Evolutionary conservation across 192 early-diverging fungal species (phyloP), one percentile per base, ranked within the genome.

Genomic region (Phycomyces nitens): DNA sequence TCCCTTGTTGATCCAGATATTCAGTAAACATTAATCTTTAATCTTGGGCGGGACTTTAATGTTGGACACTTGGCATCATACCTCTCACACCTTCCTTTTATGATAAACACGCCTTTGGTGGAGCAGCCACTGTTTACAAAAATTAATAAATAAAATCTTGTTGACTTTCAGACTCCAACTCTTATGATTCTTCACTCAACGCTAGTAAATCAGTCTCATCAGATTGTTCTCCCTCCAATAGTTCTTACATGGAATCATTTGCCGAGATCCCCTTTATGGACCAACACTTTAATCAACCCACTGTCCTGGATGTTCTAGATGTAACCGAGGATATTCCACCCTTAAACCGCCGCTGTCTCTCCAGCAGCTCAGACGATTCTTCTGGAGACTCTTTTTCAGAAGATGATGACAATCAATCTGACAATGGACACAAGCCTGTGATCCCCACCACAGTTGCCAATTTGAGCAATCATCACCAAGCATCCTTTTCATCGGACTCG

Each of bases 81-180:
- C 44, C 44, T n/a, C n/a, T n/a, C n/a, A n/a, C 2, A n/a, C 39
- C 56, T n/a, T 34, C 27, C 15, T 54, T 75, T 5, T 75, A 75
- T 62, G 73, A 70, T 64, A 68, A 75, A 62, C 41, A 70, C 22
- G 47, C 73, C 24, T 75, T 63, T 66, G 64, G 70, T 72, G 65
- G n/a, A 60, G 44, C 21, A 42, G 38, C 3, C 24, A 23, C 29
- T 42, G 56, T 23, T 53, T 24, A 21, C 29, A 34, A 34, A 34
- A 34, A 34, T n/a, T 5, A 34, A 34, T 34, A 2, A 34, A 34
- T 34, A 34, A 34, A 34, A 34, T 34, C 29, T 7, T 15, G 12
- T 41, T 62, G 22, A 39, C 34, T 53, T 53, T 53, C 23, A 21
- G 39, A 34, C 29, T 38, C 26, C 16, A 64, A 52, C 38, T 44